Conservation (phyloP, 176 grass and related monocot genomes). For the Dactylis glomerata region DNA sequence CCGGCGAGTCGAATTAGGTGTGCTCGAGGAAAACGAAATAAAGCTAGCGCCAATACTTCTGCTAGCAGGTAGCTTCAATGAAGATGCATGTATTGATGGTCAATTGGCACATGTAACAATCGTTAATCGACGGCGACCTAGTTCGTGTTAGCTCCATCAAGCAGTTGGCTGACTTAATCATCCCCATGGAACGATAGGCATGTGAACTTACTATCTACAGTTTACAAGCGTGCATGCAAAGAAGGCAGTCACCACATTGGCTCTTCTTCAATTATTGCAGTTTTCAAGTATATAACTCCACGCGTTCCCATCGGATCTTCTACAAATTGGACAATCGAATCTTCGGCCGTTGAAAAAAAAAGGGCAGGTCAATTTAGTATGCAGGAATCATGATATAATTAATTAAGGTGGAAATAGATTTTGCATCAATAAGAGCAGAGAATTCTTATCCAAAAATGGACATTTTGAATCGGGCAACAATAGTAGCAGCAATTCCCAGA, state of each 20-base stretch:
- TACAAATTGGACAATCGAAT: neutral
- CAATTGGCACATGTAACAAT: neutral
- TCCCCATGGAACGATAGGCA: neutral
- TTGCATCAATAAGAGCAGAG: neutral
- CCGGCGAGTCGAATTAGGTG: neutral
- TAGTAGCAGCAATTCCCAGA: too few relatives aligned
- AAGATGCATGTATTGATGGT: neutral
- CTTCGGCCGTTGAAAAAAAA: neutral
- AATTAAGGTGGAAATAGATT: neutral
- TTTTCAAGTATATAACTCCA: neutral
- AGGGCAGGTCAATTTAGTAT: neutral
- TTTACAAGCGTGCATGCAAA: neutral
- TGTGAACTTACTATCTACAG: neutral
- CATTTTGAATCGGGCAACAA: neutral
- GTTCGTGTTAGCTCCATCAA: neutral
- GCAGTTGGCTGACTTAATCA: neutral
- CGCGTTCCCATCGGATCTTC: neutral
- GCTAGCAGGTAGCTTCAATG: neutral
- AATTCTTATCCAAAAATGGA: neutral
- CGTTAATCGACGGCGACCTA: neutral
- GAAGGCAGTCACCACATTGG: neutral
- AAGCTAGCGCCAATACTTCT: constrained; percentile 1
- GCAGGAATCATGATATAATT: neutral
- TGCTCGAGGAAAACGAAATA: constrained; percentile 23
- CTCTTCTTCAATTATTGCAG: neutral